phyloP scores from a whole-genome alignment of 148 eudicot genomes.

The Rhododendron molle region DNA sequence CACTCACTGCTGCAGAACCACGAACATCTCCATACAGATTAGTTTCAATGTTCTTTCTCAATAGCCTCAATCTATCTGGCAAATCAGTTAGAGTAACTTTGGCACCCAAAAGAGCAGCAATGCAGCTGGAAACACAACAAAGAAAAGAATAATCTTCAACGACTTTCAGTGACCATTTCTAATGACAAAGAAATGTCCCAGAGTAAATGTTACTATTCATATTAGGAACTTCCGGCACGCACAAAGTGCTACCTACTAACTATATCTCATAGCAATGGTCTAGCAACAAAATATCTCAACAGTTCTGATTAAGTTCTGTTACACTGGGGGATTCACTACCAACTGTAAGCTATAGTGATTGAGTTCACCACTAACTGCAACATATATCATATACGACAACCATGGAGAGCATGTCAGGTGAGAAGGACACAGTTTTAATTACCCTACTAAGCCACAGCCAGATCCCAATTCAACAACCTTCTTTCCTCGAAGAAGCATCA shows the following conservation, averaged over 20 bases:
- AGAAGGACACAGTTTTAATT: conserved; percentile 11
- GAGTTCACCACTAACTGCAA: background rate
- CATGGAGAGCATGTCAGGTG: background rate
- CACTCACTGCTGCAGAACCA: conserved; percentile 64
- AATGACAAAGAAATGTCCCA: background rate
- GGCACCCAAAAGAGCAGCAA: conserved; percentile 91
- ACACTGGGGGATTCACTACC: background rate
- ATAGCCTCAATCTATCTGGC: conserved; percentile 78
- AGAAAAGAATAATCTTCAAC: background rate
- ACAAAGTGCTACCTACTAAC: background rate
- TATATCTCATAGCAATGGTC: background rate
- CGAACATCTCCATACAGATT: conserved; percentile 53
- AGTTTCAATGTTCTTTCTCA: conserved; percentile 65
- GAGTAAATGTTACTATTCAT: background rate
- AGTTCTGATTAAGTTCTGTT: background rate
- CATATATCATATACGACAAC: background rate
- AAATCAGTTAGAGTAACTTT: conserved; percentile 70
- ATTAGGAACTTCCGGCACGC: background rate
- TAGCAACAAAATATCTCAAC: background rate
- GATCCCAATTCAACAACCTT: conserved; percentile 88
- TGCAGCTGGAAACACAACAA: conserved; percentile 52
- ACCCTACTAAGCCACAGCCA: conserved; percentile 97
- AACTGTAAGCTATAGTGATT: background rate
- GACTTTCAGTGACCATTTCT: background rate
- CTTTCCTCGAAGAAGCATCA: conserved; percentile 62